Evolutionary conservation across 306 rosid genomes (phyloP).

Genomic region (Inga leiocalycina): DNA sequence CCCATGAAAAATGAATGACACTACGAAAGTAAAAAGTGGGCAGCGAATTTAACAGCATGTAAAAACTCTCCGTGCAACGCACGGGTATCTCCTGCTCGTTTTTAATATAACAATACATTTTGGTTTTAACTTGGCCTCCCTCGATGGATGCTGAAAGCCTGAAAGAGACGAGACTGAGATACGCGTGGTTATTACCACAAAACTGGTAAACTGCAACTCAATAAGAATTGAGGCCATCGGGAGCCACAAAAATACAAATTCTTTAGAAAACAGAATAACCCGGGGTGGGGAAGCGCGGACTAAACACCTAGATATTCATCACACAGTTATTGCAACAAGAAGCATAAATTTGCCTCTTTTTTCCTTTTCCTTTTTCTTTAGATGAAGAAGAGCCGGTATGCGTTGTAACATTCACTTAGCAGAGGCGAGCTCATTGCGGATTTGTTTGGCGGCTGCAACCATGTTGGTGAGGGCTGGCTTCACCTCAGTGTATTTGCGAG

Average conservation of each 20-base stretch:
- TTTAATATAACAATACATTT: not conserved
- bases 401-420: slow-evolving; percentile 51
- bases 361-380: not conserved
- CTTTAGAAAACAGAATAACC: not conserved
- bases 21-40: no score
- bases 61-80: no score
- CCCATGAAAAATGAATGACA: no score
- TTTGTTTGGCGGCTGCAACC: slow-evolving; percentile 78
- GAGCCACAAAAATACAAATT: slow-evolving; percentile 33
- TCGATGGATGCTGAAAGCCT: not conserved
- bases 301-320: slow-evolving; percentile 44
- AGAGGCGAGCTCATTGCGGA: slow-evolving; percentile 71
- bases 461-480: slow-evolving; percentile 76
- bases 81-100: no score
- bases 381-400: slow-evolving; percentile 19
- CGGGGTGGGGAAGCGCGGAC: not conserved
- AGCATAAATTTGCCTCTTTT: not conserved
- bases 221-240: slow-evolving; percentile 30
- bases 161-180: not conserved
- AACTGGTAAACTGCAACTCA: slow-evolving; percentile 14
- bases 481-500: slow-evolving; percentile 82
- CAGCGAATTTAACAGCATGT: no score
- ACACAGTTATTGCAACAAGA: slow-evolving; percentile 52
- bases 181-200: not conserved
- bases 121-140: not conserved